A percentile compares a stretch with the other conserved stretches of the same genome.
phyloP scores from a whole-genome alignment of 208 protist genomes.

The Leishmania turanica region DNA sequence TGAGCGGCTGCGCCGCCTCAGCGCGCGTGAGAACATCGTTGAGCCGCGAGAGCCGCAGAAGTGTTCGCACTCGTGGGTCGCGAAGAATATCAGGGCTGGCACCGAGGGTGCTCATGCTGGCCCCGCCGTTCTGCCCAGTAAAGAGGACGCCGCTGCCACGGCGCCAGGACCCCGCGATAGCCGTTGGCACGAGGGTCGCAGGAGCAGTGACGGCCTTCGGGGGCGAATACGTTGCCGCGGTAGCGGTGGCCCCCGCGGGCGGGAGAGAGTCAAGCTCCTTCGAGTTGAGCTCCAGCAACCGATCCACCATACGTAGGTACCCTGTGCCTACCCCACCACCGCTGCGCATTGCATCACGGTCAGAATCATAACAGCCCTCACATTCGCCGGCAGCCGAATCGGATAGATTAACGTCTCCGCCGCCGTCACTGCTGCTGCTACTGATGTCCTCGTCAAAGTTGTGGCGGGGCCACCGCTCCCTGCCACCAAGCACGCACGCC shows the following conservation, averaged over 20 bases:
- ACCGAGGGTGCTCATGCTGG: background rate
- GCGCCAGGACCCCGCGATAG: background rate
- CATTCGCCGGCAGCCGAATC: constrained; percentile 1
- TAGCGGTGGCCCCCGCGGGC: constrained; percentile 1
- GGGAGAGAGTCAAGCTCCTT: constrained; percentile 32
- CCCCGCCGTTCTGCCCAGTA: background rate
- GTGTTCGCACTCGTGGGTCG: constrained; percentile 58
- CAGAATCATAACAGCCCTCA: background rate
- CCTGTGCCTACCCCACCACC: constrained; percentile 15
- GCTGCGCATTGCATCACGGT: background rate
- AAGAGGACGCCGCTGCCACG: background rate
- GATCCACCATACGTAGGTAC: constrained; percentile 39
- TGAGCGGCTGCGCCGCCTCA: constrained; percentile 10
- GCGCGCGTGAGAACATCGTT: constrained; percentile 37
- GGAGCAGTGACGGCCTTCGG: background rate
- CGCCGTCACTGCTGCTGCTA: constrained; percentile 1
- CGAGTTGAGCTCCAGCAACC: constrained; percentile 31
- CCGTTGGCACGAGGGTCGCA: no score
- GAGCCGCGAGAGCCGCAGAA: constrained; percentile 68
- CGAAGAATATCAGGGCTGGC: constrained; percentile 26
- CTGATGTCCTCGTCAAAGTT: constrained; percentile 1
- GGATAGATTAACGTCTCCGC: background rate
- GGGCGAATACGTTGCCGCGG: background rate
- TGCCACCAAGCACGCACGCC: background rate
- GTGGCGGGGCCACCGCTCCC: background rate